Conservation (phyloP, 176 grass and related monocot species). For the Phyllostachys edulis region DNA sequence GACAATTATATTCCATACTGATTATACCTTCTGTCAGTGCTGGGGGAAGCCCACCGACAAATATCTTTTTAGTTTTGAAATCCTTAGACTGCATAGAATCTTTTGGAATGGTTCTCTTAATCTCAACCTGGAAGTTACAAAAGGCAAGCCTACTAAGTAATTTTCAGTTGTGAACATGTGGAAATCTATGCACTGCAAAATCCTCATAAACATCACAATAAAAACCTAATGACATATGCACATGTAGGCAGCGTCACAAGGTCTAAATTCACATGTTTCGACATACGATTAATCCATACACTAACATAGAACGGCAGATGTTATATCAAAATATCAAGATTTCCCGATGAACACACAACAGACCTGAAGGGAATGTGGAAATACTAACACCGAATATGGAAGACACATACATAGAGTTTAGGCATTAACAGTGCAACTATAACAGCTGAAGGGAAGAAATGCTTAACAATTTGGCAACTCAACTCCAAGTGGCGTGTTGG, state of each 20-base stretch:
- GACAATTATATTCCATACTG: neutral
- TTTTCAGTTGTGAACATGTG: neutral
- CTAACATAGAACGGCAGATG: neutral
- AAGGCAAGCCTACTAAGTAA: neutral
- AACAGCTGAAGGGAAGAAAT: neutral
- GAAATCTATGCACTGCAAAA: neutral
- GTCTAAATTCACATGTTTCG: neutral
- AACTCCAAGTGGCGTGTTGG: neutral
- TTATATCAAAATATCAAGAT: slow-evolving; percentile 7
- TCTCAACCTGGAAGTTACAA: slow-evolving; percentile 74
- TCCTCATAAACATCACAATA: neutral
- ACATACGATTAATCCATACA: neutral
- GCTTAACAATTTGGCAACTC: neutral
- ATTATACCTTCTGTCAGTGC: slow-evolving; percentile 73
- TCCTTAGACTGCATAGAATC: slow-evolving; percentile 57
- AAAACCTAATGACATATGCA: neutral
- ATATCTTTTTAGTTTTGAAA: slow-evolving; percentile 92
- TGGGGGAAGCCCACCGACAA: slow-evolving; percentile 81
- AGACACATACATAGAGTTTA: neutral
- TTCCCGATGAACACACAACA: neutral
- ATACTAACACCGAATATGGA: neutral
- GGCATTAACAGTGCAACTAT: neutral
- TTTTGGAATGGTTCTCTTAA: slow-evolving; percentile 96
- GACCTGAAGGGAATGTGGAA: neutral
- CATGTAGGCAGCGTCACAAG: neutral